Percentiles rank a stretch among this genome's conserved stretches.
These are phyloP conservation scores for Heterobasidion occidentale DNA, from an alignment of 1,284 basidiomycete genomes.

Conservation along the genomic window DNA sequence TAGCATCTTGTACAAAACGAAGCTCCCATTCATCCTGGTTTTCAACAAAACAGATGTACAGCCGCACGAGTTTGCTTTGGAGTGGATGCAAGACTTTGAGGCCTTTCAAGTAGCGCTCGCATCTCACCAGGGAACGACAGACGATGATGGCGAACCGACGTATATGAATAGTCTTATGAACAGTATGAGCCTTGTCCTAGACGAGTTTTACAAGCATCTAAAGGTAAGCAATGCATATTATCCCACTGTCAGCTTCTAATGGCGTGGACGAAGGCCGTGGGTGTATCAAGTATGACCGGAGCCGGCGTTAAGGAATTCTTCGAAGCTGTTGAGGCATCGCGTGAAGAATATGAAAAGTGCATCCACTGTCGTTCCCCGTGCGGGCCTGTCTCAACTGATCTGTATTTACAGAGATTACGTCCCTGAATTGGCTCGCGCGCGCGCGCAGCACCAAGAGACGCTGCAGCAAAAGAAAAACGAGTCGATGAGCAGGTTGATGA, in stretches of 20 bases:
- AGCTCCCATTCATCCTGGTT: conserved; percentile 93
- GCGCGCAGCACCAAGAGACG: conserved; percentile 50
- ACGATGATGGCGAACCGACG: conserved; percentile 85
- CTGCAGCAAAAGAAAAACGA: conserved; percentile 68
- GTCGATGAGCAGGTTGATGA: conserved; percentile 78
- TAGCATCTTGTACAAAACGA: conserved; percentile 98
- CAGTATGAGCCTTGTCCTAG: conserved; percentile 96
- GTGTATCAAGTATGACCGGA: conserved; percentile 94
- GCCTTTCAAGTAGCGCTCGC: conserved; percentile 72
- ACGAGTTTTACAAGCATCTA: conserved; percentile 97
- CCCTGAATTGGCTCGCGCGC: conserved; percentile 78
- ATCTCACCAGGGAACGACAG: conserved; percentile 54
- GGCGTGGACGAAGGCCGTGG: conserved; percentile 65
- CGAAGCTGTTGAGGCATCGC: conserved; percentile 80
- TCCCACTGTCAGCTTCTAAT: not conserved
- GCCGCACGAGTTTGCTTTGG: conserved; percentile 84
- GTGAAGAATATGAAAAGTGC: conserved; percentile 84
- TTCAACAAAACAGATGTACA: conserved; percentile 98
- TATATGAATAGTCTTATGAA: conserved; percentile 99
- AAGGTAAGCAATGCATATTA: conserved; percentile 42
- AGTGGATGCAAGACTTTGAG: conserved; percentile 99
- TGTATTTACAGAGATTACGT: conserved; percentile 68
- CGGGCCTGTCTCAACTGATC: not conserved
- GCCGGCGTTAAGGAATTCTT: conserved; percentile 90
- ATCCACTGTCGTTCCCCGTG: conserved; percentile 1